Evolutionary conservation across 805 yeast genomes (phyloP).

Genomic region (Teunomyces pallodes): DNA sequence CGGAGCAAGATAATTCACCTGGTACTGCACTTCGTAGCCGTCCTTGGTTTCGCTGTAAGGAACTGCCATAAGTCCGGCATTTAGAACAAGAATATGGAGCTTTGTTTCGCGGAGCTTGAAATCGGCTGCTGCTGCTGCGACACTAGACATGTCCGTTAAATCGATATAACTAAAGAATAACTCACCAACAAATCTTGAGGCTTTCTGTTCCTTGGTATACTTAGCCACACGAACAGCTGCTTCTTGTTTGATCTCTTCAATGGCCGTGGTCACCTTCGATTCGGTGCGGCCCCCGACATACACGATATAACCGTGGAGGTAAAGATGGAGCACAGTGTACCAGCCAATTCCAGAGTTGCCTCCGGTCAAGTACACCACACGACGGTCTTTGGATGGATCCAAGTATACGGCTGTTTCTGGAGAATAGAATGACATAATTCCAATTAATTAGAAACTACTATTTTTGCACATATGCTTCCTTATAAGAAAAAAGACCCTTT

Average conservation of each 20-base stretch:
- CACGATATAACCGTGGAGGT: slow-evolving; percentile 38
- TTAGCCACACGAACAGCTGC: slow-evolving; percentile 21
- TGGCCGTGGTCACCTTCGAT: slow-evolving; percentile 29
- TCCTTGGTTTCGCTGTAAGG: slow-evolving; percentile 36
- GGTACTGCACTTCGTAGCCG: slow-evolving; percentile 40
- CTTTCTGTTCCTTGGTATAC: not conserved
- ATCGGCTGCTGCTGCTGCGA: slow-evolving; percentile 24
- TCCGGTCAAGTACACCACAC: slow-evolving; percentile 38
- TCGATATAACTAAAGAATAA: slow-evolving; percentile 55
- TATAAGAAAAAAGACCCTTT: no score
- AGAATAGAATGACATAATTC: slow-evolving; percentile 17
- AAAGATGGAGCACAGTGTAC: slow-evolving; percentile 38
- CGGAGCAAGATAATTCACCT: slow-evolving; percentile 37
- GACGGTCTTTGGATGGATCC: slow-evolving; percentile 23
- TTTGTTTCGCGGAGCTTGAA: slow-evolving; percentile 23
- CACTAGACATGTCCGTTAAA: slow-evolving; percentile 37
- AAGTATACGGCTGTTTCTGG: slow-evolving; percentile 29
- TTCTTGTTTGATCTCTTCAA: slow-evolving; percentile 30
- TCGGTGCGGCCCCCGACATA: slow-evolving; percentile 38
- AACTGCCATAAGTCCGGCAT: slow-evolving; percentile 43
- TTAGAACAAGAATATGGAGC: slow-evolving; percentile 35
- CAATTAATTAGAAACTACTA: not conserved
- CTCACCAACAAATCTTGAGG: slow-evolving; percentile 41
- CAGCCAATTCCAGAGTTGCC: slow-evolving; percentile 43
- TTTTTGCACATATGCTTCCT: not conserved